Base-by-base conservation (phyloP, 2,329 filamentous ascomycete genomes). In the Penicillium olsonii region DNA sequence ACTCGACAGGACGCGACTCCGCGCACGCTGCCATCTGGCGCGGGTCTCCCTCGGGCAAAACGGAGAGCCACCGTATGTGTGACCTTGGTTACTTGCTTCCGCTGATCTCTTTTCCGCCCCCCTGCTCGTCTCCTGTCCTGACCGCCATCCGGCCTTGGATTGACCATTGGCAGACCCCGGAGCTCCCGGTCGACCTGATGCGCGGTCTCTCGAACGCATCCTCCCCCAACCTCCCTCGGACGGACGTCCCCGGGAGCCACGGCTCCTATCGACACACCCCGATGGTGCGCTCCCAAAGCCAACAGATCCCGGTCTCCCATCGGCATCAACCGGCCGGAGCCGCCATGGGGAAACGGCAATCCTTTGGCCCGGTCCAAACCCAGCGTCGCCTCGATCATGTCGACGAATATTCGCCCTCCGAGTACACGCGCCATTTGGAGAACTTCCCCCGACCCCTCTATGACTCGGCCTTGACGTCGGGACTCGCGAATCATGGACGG, bases 1-100 rank as follows among this genome's bases (percentile, higher is more conserved):
- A 56, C 63, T 62, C 67, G 73, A 68, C 69, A 71, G 66, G 68
- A 72, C 53, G 53, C 57, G 48, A 66, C 65, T 50, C 69, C 70
- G 43, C 67, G 68, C 59, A 72, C 66, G 44, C 54, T 69, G 45
- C 67, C 70, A 29, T 42, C 42, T 52, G 66, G 63, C 62, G 68
- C 68, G 65, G 65, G 65, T 65, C 63, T 65, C 55, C 70, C 64
- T 43, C 63, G 62, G 62, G 65, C 68, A 46, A 75, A 75, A 66
- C 70, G 72, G 66, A 70, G 70, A 69, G 71, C 70, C 66, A 73
- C 68, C 69, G 72, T 75, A 75, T 64, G 72, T 62, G 53, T 73
- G 61, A 66, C 66, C 66, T 67, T 68, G 63, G 68, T 68, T 64
- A 63, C 66, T 68, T 70, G 61, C 62, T 69, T 60, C 60, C 62